Percentiles rank a stretch among this genome's conserved stretches.
These are phyloP conservation scores for Parathielavia appendiculata DNA, from an alignment of 495 filamentous ascomycete species.

Conservation along the genomic window DNA sequence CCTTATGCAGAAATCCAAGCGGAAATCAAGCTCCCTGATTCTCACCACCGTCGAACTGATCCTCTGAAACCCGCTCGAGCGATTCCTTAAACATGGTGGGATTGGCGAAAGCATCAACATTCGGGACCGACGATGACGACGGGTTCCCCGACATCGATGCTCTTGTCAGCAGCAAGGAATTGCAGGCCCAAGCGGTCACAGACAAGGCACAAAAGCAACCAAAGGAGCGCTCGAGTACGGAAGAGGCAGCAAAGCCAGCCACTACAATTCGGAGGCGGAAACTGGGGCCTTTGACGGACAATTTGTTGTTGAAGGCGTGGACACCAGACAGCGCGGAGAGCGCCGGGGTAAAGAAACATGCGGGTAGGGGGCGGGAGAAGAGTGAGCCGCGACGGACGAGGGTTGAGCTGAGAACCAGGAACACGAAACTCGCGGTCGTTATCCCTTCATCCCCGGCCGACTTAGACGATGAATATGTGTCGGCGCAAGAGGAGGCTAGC, in stretches of 20 bases:
- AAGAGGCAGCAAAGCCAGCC: constrained; percentile 10
- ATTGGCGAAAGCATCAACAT: constrained; percentile 4
- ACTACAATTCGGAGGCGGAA: constrained; percentile 23
- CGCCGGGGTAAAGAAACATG: not conserved
- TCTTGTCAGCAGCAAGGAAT: constrained; percentile 7
- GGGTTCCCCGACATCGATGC: constrained; percentile 36
- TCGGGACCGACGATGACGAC: constrained; percentile 20
- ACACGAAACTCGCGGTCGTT: constrained; percentile 14
- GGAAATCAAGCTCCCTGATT: not conserved
- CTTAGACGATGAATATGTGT: constrained; percentile 20
- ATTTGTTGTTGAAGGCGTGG: constrained; percentile 23
- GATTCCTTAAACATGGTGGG: constrained; percentile 9
- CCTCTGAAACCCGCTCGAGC: too few relatives aligned
- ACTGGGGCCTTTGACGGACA: constrained; percentile 20
- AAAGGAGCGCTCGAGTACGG: not conserved
- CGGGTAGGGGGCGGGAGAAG: not conserved
- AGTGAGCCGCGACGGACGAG: constrained; percentile 8
- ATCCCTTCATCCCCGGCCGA: constrained; percentile 16
- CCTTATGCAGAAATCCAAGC: not conserved
- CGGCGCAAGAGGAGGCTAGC: constrained; percentile 25
- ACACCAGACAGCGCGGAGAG: constrained; percentile 16
- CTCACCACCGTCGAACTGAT: not conserved
- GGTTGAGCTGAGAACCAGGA: constrained; percentile 24
- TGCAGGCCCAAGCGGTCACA: not conserved
- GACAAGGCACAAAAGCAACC: not conserved